phyloP scores from a whole-genome alignment of 768 basidiomycete species.

The Cyclocybe cylindracea region DNA sequence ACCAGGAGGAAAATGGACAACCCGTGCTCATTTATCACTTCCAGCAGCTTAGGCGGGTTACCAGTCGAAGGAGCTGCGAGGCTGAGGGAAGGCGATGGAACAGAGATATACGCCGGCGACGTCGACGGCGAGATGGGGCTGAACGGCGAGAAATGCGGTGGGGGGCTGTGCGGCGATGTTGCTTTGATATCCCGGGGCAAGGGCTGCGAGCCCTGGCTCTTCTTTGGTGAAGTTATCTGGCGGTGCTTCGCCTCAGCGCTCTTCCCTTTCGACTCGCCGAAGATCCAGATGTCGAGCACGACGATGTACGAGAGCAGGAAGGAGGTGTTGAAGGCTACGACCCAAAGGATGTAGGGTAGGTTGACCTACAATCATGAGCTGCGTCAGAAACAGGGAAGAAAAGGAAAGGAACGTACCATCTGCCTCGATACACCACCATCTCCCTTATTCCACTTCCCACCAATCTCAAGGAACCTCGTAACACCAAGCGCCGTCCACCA shows the following conservation, averaged over 20 bases:
- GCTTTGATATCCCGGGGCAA: constrained; percentile 1
- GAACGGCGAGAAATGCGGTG: background rate
- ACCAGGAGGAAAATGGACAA: constrained; percentile 82
- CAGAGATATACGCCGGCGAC: too few species aligned
- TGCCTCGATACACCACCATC: constrained; percentile 43
- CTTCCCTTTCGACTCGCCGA: constrained; percentile 41
- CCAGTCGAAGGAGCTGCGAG: constrained; percentile 8
- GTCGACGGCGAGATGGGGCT: too few species aligned
- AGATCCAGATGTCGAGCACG: constrained; percentile 69
- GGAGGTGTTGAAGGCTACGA: constrained; percentile 83
- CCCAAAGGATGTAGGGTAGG: constrained; percentile 86
- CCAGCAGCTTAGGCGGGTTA: constrained; percentile 57
- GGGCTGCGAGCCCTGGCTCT: background rate
- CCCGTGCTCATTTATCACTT: constrained; percentile 83
- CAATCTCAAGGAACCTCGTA: constrained; percentile 38
- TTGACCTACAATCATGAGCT: constrained; percentile 63
- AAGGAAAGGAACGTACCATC: constrained; percentile 34
- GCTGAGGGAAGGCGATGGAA: background rate
- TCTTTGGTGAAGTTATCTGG: constrained; percentile 1
- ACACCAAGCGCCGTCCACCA: constrained; percentile 74
- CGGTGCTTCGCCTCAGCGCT: constrained; percentile 9
- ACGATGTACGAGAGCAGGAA: constrained; percentile 82
- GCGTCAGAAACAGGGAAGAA: background rate
- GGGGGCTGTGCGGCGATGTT: background rate
- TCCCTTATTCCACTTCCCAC: constrained; percentile 21